These are phyloP conservation scores for Acacia acuminata DNA, from an alignment of 306 rosid species.

Conservation along the genomic window DNA sequence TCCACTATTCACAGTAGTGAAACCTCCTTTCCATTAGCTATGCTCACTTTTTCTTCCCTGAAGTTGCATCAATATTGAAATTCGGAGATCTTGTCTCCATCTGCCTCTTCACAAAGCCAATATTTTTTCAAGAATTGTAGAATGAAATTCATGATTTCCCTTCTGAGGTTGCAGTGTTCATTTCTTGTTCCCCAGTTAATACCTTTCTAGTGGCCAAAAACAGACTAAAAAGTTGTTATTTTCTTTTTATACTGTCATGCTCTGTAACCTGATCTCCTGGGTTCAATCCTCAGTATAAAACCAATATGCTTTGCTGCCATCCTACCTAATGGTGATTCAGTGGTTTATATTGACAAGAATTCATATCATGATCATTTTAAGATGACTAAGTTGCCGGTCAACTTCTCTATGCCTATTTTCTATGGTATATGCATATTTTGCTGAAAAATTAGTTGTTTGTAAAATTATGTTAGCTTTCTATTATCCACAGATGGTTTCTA, in stretches of 20 bases:
- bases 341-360: neutral
- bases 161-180: neutral
- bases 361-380: neutral
- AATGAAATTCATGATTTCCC: neutral
- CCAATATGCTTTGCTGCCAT: neutral
- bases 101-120: neutral
- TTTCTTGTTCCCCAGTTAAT: neutral
- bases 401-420: neutral
- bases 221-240: neutral
- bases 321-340: neutral
- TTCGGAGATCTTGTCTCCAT: conserved; percentile 9
- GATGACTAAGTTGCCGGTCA: conserved; percentile 6
- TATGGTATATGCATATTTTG: conserved; percentile 12
- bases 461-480: neutral
- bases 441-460: neutral
- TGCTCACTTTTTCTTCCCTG: neutral
- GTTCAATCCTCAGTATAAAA: neutral
- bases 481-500: neutral
- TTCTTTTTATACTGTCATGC: neutral
- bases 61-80: neutral
- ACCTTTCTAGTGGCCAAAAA: neutral
- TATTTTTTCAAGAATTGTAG: neutral
- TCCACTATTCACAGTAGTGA: neutral
- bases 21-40: neutral
- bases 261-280: no score